A percentile compares a stretch with the other conserved stretches of the same genome.
phyloP scores from a whole-genome alignment of 495 filamentous ascomycete species.

The Talaromyces nanjingensis region DNA sequence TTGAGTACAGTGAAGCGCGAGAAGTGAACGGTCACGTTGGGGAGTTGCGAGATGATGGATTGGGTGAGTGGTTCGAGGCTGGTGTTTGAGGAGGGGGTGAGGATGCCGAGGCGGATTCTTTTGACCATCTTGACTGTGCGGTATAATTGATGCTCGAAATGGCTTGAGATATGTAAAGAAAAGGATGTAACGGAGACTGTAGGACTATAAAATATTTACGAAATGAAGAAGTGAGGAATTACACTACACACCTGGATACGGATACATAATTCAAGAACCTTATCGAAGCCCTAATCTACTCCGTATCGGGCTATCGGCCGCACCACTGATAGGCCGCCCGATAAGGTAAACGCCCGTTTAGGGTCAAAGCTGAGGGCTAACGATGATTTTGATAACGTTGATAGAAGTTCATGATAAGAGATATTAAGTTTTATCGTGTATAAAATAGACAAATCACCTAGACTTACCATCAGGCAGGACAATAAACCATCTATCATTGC shows the following conservation, averaged over 20 bases:
- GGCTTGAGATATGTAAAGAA: not conserved
- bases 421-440: not conserved
- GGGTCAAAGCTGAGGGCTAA: not conserved
- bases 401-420: not conserved
- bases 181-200: not conserved
- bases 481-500: not conserved
- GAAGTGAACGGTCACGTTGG: constrained; percentile 6
- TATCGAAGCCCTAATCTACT: not conserved
- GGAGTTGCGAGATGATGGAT: constrained; percentile 5
- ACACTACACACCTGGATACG: not conserved
- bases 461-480: not conserved
- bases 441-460: not conserved
- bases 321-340: not conserved
- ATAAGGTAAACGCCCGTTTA: not conserved
- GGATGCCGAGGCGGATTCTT: constrained; percentile 6
- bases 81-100: constrained; percentile 7
- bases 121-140: not conserved
- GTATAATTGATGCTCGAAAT: not conserved
- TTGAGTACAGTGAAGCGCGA: constrained; percentile 6
- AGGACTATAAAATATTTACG: not conserved
- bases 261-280: not conserved
- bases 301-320: not conserved
- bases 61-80: constrained; percentile 7
- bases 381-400: not conserved
- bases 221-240: not conserved